Evolutionary conservation across 371 early-diverging fungal species (phyloP).

Genomic region (Phascolomyces articulosus): DNA sequence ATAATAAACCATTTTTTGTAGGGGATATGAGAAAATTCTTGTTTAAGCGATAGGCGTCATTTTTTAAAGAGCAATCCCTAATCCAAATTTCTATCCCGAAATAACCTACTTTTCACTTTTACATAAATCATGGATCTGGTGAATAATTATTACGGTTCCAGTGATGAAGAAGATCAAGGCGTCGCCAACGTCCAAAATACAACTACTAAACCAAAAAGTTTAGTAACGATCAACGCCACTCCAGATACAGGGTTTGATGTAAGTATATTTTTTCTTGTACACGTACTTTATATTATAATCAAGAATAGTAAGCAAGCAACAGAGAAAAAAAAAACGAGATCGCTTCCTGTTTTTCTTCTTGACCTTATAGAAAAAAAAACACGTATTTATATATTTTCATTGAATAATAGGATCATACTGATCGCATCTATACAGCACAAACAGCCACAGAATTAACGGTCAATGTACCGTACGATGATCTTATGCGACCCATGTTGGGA

Average conservation of each 20-base stretch:
- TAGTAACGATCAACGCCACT: slow-evolving; percentile 59
- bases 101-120: no score
- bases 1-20: no score
- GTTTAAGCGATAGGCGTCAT: no score
- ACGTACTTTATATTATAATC: not conserved
- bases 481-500: slow-evolving; percentile 69
- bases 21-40: no score
- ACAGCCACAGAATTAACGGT: slow-evolving; percentile 72
- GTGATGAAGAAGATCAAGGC: slow-evolving; percentile 51
- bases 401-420: slow-evolving; percentile 28
- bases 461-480: slow-evolving; percentile 80
- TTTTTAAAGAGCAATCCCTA: no score
- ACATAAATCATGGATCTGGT: slow-evolving; percentile 45
- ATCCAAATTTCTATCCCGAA: no score
- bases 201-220: not conserved
- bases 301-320: no score
- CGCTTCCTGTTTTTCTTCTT: no score
- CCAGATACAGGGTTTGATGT: slow-evolving; percentile 81
- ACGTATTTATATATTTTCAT: not conserved
- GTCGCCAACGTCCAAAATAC: not conserved
- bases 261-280: slow-evolving; percentile 13
- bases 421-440: slow-evolving; percentile 59
- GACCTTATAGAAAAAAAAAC: no score
- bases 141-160: slow-evolving; percentile 52
- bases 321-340: no score